A percentile compares a stretch with the other conserved stretches of the same genome.
phyloP scores from a whole-genome alignment of 768 basidiomycete genomes.

The Trametes punicea region DNA sequence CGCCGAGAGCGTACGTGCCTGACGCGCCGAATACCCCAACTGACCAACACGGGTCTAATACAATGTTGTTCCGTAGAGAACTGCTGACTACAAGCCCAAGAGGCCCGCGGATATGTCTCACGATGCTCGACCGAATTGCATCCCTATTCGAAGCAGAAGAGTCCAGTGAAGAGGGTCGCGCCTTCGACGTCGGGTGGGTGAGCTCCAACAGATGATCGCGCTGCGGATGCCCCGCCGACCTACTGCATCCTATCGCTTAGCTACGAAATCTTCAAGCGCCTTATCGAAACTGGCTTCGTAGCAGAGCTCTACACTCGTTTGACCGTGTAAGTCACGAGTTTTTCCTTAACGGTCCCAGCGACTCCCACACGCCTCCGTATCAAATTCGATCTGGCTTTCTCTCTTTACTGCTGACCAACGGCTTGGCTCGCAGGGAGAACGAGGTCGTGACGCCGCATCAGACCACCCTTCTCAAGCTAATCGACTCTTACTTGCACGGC shows the following conservation, averaged over 20 bases:
- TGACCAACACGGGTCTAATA: background rate
- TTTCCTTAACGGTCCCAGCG: background rate
- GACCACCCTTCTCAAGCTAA: constrained; percentile 80
- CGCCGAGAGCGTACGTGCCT: constrained; percentile 50
- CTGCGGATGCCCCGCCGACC: constrained; percentile 1
- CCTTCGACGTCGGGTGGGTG: constrained; percentile 74
- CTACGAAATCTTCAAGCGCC: constrained; percentile 59
- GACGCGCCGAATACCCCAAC: constrained; percentile 5
- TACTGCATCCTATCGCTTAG: constrained; percentile 33
- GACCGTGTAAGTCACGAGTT: constrained; percentile 46
- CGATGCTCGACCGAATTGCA: constrained; percentile 71
- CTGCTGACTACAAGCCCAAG: constrained; percentile 49
- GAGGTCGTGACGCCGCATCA: constrained; percentile 84
- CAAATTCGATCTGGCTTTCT: background rate
- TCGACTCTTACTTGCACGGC: constrained; percentile 80
- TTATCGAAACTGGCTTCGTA: constrained; percentile 59
- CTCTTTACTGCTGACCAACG: background rate
- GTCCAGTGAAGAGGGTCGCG: constrained; percentile 56
- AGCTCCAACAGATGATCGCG: too few species aligned
- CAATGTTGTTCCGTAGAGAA: constrained; percentile 35
- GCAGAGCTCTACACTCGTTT: constrained; percentile 60
- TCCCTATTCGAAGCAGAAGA: constrained; percentile 65
- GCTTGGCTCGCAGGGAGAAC: constrained; percentile 44
- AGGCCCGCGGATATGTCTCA: constrained; percentile 64
- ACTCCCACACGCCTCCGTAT: background rate